Evolutionary conservation across 306 rosid genomes (phyloP).

Genomic region (Acacia confusa): DNA sequence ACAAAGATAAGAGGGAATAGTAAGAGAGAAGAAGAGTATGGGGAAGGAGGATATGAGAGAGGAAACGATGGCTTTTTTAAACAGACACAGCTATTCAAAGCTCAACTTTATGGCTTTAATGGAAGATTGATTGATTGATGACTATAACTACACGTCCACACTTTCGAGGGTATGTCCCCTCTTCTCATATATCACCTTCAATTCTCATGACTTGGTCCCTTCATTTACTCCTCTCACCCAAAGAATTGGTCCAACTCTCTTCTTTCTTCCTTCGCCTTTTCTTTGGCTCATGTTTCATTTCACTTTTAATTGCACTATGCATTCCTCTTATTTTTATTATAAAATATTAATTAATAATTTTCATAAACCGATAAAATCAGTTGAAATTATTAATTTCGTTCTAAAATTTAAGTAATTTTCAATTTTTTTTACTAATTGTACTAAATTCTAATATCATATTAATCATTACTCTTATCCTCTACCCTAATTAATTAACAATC

Average conservation of each 20-base stretch:
- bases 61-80: neutral
- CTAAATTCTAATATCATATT: too few relatives aligned
- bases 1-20: too few relatives aligned
- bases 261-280: neutral
- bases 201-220: neutral
- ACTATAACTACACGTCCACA: constrained; percentile 14
- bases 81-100: constrained; percentile 31
- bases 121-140: constrained; percentile 24
- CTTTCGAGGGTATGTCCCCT: constrained; percentile 11
- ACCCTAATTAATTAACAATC: too few relatives aligned
- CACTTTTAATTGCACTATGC: too few relatives aligned
- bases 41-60: neutral
- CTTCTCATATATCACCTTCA: constrained; percentile 16
- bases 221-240: neutral
- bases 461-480: too few relatives aligned
- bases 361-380: too few relatives aligned
- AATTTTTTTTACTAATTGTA: too few relatives aligned
- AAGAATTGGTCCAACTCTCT: neutral
- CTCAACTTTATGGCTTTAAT: constrained; percentile 49
- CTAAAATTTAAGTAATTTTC: too few relatives aligned
- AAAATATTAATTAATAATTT: too few relatives aligned
- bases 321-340: too few relatives aligned
- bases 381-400: too few relatives aligned
- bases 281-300: neutral
- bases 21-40: neutral